Percentiles rank a stretch among this genome's conserved stretches.
phyloP scores from a whole-genome alignment of 805 yeast genomes.

The Citeromyces matritensis region DNA sequence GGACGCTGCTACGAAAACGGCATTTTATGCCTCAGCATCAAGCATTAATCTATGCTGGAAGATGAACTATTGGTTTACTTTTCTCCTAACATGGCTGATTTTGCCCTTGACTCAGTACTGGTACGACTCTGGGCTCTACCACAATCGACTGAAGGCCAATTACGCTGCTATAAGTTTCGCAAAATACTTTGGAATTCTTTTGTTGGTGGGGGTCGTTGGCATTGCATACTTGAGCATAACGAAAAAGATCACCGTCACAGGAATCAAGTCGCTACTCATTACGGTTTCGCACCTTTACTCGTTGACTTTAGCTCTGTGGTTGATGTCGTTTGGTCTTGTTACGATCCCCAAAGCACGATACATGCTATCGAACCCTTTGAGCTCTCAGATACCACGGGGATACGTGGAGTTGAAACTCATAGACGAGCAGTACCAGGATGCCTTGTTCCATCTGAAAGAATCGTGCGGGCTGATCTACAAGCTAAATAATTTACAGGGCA shows the following conservation, averaged over 20 bases:
- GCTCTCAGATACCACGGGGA: conserved; percentile 11
- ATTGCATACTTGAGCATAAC: conserved; percentile 41
- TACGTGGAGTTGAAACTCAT: conserved; percentile 42
- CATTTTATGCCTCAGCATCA: conserved; percentile 29
- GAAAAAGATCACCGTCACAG: conserved; percentile 22
- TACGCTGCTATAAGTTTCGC: conserved; percentile 45
- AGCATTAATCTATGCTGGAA: conserved; percentile 53
- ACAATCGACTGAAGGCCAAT: conserved; percentile 24
- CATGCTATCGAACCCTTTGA: conserved; percentile 9
- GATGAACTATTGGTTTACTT: conserved; percentile 67
- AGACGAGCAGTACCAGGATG: conserved; percentile 49
- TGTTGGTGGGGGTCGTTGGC: conserved; percentile 35
- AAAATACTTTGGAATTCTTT: conserved; percentile 43
- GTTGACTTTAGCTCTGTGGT: conserved; percentile 60
- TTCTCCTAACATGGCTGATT: conserved; percentile 62
- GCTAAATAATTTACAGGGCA: conserved; percentile 27
- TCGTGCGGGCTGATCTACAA: conserved; percentile 42
- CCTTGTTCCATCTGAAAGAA: conserved; percentile 47
- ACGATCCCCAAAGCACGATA: conserved; percentile 37
- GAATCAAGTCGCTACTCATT: conserved; percentile 52
- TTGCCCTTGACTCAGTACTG: conserved; percentile 64
- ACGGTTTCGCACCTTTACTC: conserved; percentile 71
- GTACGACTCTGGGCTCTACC: conserved; percentile 54
- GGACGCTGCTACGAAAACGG: conserved; percentile 15
- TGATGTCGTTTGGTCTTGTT: conserved; percentile 73